A percentile compares a stretch with the other conserved stretches of the same genome.
These are phyloP conservation scores for Cantharellus anzutake DNA, from an alignment of 768 basidiomycete species.

Conservation along the genomic window DNA sequence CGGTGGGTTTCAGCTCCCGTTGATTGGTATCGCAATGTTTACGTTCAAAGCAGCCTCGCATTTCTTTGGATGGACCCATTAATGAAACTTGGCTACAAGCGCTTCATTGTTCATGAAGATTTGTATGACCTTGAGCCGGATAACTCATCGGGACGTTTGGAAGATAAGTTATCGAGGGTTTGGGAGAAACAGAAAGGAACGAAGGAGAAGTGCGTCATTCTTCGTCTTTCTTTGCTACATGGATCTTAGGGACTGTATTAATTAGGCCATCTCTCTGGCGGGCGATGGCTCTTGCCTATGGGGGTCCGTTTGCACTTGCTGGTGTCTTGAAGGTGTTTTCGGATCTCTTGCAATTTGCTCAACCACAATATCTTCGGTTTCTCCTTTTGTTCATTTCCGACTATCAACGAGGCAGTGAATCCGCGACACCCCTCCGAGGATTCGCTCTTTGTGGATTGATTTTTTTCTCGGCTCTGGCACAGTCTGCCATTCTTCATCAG, in stretches of 20 bases:
- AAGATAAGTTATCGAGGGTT: slow-evolving; percentile 36
- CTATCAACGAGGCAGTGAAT: slow-evolving; percentile 31
- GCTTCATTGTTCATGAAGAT: slow-evolving; percentile 69
- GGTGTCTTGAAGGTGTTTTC: slow-evolving; percentile 52
- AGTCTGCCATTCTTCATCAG: slow-evolving; percentile 68
- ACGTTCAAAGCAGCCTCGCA: slow-evolving; percentile 20
- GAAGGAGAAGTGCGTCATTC: slow-evolving; percentile 3
- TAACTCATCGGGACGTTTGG: slow-evolving; percentile 56
- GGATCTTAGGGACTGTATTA: slow-evolving; percentile 11
- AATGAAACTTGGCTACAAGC: slow-evolving; percentile 36
- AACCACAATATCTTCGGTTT: slow-evolving; percentile 70
- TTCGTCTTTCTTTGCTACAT: neutral
- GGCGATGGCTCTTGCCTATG: slow-evolving; percentile 62
- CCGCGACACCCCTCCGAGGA: slow-evolving; percentile 26
- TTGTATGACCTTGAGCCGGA: slow-evolving; percentile 49
- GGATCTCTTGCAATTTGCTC: slow-evolving; percentile 64
- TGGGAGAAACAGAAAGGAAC: slow-evolving; percentile 37
- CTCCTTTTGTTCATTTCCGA: slow-evolving; percentile 64
- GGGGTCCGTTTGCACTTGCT: slow-evolving; percentile 49
- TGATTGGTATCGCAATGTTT: neutral
- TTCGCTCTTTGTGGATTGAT: slow-evolving; percentile 59
- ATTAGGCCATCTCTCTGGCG: slow-evolving; percentile 44
- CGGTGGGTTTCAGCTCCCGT: slow-evolving; percentile 22
- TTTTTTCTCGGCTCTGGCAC: slow-evolving; percentile 62
- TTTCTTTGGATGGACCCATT: slow-evolving; percentile 79